Evolutionary conservation across 306 rosid genomes (phyloP).

Genomic region (Rubus parviflorus): DNA sequence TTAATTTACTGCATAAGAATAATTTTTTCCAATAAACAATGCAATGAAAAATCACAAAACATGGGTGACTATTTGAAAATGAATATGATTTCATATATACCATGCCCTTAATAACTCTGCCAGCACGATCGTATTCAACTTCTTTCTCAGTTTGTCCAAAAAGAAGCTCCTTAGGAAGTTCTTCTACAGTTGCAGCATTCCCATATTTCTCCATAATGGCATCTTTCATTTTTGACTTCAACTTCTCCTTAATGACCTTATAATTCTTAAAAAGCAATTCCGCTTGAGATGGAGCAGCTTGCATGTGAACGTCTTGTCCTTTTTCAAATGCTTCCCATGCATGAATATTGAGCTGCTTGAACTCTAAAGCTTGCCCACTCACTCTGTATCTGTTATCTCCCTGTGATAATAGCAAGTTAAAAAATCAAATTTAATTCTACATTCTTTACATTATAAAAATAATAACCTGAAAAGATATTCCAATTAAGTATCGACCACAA

Average conservation of each 20-base stretch:
- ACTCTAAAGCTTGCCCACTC: conserved; percentile 61
- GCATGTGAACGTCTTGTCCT: conserved; percentile 65
- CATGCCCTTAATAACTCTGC: conserved; percentile 58
- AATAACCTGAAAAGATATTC: background rate
- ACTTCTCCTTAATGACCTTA: conserved; percentile 50
- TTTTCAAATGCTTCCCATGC: conserved; percentile 71
- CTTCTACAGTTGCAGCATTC: conserved; percentile 49
- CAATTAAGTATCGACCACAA: background rate
- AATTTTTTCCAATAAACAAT: background rate
- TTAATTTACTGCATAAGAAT: background rate
- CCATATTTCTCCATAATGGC: conserved; percentile 62
- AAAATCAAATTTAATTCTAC: background rate
- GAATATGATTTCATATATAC: conserved; percentile 16
- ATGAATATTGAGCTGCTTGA: conserved; percentile 54
- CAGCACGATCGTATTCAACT: conserved; percentile 68
- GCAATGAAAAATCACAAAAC: background rate
- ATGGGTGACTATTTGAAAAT: background rate
- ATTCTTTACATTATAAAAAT: background rate
- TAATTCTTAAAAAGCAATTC: conserved; percentile 56
- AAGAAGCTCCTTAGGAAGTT: conserved; percentile 61
- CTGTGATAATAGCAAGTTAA: conserved; percentile 23
- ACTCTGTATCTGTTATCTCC: conserved; percentile 57
- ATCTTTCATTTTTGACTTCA: conserved; percentile 52
- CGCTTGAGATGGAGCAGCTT: conserved; percentile 73
- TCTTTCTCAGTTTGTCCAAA: conserved; percentile 60